Base-by-base conservation (phyloP, 169 alveolate genomes). In the Eimeria maxima region DNA sequence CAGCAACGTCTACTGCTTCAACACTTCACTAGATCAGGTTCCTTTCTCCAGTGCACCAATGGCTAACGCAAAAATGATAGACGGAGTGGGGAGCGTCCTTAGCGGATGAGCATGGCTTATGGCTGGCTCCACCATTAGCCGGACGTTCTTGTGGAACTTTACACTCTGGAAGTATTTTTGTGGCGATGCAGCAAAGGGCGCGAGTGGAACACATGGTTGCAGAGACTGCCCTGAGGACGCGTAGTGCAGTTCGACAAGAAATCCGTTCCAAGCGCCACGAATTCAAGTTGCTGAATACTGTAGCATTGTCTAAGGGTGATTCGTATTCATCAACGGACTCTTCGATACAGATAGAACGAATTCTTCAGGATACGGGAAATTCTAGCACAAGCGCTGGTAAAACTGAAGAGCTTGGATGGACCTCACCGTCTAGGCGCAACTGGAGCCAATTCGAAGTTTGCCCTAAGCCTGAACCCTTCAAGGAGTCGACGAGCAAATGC, bases 171-270 rank as follows among this genome's bases (percentile, higher is more conserved):
- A 18, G 57, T 8, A 5, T 24, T 29, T 24, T 83, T 29, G 55
- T 55, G 76, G 14, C 57, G 8, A 27, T 55, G 47, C 76, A 83
- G 91, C 29, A n/a, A 57, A 47, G 91, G 45, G 27, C 50, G 53
- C 55, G 33, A 55, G 74, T 83, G 74, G 91, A 83, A 38, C 74
- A 83, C 38, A 13, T 13, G 38, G 20, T 83, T 2, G 91, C 91
- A 22, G 71, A n/a, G 45, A 57, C 27, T 14, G 91, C 91, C 45
- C 73, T 83, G 4, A 53, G 29, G 55, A 83, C 76, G 29, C 91
- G 91, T 53, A 83, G 91, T 33, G 91, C 91, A 10, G 91, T 53
- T 57, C 91, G 91, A 16, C 71, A 83, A 53, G 91, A 83, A 60
- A 83, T 83, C 38, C 76, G 91, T 1, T 55, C 76, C 8, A 47